Percentiles rank a stretch among this genome's conserved stretches.
phyloP scores from a whole-genome alignment of 2,329 filamentous ascomycete genomes.

The Paracoccidioides lutzii region DNA sequence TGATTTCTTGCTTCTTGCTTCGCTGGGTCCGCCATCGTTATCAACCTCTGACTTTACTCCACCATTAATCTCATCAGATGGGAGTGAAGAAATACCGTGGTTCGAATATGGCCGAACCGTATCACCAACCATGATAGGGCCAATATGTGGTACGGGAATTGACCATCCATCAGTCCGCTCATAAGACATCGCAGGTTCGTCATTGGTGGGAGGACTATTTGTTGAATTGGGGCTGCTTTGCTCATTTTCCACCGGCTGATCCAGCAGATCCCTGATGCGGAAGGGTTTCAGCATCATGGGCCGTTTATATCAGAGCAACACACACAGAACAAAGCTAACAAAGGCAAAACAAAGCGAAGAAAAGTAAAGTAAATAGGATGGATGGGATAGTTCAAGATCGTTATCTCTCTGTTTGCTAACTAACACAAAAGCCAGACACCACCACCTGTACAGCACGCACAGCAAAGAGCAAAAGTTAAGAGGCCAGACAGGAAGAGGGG shows the following conservation, averaged over 20 bases:
- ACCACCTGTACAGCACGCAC: neutral
- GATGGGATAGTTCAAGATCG: too few relatives aligned
- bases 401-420: too few relatives aligned
- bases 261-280: constrained; percentile 25
- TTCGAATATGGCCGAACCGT: neutral
- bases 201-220: neutral
- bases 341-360: too few relatives aligned
- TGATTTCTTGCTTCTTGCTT: neutral
- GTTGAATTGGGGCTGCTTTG: neutral
- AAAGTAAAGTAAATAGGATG: too few relatives aligned
- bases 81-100: neutral
- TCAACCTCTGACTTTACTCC: neutral
- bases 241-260: neutral
- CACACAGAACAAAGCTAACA: neutral
- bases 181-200: neutral
- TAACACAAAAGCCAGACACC: neutral
- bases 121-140: too few relatives aligned
- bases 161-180: neutral
- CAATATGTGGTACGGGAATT: neutral
- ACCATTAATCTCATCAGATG: neutral
- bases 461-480: neutral
- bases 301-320: neutral
- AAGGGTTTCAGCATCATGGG: constrained; percentile 29
- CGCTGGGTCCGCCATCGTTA: neutral
- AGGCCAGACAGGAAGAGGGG: neutral